phyloP scores from a whole-genome alignment of 2,329 filamentous ascomycete genomes.

The Diaporthe capsici region DNA sequence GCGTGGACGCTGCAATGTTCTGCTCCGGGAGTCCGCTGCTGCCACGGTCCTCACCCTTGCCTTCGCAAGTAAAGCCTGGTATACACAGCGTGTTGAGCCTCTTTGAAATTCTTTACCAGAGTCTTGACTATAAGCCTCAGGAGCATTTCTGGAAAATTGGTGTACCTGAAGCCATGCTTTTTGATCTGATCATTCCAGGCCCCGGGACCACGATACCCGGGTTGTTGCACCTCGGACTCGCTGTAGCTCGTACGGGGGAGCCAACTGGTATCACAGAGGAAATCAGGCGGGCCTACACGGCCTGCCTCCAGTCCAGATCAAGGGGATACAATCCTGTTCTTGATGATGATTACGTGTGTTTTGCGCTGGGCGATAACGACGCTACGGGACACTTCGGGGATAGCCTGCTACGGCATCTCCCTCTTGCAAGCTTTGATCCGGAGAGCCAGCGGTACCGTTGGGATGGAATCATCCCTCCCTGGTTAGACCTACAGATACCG shows the following conservation, averaged over 20 bases:
- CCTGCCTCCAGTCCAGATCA: neutral
- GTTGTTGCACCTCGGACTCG: neutral
- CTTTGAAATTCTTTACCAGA: neutral
- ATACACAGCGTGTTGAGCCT: neutral
- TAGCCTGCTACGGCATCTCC: neutral
- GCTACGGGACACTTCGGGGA: neutral
- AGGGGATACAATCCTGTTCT: neutral
- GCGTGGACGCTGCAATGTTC: rapidly evolving
- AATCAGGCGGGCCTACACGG: neutral
- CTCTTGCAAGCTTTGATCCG: rapidly evolving
- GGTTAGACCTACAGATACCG: neutral
- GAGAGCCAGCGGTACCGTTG: neutral
- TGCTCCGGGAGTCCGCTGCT: neutral
- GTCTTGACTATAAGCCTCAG: neutral
- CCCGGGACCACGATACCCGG: neutral
- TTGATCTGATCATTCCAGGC: neutral
- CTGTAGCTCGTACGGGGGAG: neutral
- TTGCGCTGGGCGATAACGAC: neutral
- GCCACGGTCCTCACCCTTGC: neutral
- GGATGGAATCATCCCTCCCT: neutral
- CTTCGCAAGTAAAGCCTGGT: too few relatives aligned
- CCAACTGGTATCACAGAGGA: neutral
- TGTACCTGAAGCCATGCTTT: neutral
- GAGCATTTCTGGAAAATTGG: rapidly evolving
- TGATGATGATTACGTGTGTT: neutral